A percentile compares a stretch with the other conserved stretches of the same genome.
Conservation (phyloP, 2,329 filamentous ascomycete genomes). For the Diaporthe destruens region DNA sequence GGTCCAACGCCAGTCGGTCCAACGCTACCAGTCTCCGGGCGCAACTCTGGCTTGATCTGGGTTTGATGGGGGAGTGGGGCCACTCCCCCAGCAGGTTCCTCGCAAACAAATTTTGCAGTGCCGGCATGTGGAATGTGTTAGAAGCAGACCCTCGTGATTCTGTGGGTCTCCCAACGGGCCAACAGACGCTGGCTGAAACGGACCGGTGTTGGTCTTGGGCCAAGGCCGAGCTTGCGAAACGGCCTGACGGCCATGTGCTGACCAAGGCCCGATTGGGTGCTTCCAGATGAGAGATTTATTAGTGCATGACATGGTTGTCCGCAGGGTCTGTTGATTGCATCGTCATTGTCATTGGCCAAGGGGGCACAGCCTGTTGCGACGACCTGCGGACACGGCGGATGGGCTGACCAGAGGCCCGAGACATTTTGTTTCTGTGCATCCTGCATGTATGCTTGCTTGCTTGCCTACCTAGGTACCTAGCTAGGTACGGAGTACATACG, state of each 20-base stretch:
- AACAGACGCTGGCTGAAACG: slow-evolving; percentile 36
- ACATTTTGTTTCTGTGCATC: slow-evolving; percentile 28
- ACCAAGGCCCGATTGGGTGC: slow-evolving; percentile 28
- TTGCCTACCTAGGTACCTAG: too few relatives aligned
- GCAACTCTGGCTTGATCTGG: neutral
- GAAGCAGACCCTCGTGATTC: neutral
- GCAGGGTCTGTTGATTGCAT: slow-evolving; percentile 26
- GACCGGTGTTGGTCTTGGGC: slow-evolving; percentile 32
- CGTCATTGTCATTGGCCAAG: slow-evolving; percentile 25
- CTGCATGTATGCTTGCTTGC: neutral
- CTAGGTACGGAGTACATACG: neutral
- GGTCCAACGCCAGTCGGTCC: slow-evolving; percentile 2
- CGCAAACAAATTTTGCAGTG: neutral
- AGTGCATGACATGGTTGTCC: slow-evolving; percentile 23
- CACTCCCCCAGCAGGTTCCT: neutral
- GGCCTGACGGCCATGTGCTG: slow-evolving; percentile 17
- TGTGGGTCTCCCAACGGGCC: slow-evolving; percentile 9
- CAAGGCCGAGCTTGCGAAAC: slow-evolving; percentile 36
- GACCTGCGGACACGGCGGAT: slow-evolving; percentile 15
- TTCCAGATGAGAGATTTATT: slow-evolving; percentile 33
- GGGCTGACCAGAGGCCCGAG: slow-evolving; percentile 27
- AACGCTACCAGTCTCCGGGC: slow-evolving; percentile 21
- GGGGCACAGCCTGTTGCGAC: slow-evolving; percentile 7
- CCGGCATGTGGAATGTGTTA: slow-evolving; percentile 10
- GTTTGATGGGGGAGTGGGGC: slow-evolving; percentile 25